These are phyloP conservation scores for Pseudoscleropodium purum DNA, from an alignment of 225 moss, liverwort and hornwort species.

Conservation along the genomic window DNA sequence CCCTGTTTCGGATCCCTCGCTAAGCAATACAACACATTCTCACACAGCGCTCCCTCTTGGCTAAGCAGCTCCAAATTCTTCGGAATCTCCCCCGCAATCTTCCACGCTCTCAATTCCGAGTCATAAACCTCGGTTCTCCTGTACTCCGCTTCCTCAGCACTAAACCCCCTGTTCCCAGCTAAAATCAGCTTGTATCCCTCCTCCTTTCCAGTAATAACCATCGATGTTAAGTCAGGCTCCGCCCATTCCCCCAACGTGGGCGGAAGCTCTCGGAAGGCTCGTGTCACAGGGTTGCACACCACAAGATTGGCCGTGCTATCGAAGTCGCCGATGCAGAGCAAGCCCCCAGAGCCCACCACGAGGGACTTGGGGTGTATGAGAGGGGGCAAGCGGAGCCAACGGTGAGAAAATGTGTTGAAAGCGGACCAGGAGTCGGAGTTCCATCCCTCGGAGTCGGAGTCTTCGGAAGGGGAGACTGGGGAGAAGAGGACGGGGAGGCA, in stretches of 20 bases:
- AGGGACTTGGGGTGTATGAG: constrained; percentile 13
- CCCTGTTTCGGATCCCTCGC: constrained; percentile 9
- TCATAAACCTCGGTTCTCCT: constrained; percentile 20
- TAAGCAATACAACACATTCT: constrained; percentile 10
- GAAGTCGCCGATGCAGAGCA: constrained; percentile 32
- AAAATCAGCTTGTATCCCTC: constrained; percentile 7
- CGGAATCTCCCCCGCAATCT: background rate
- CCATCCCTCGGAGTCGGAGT: background rate
- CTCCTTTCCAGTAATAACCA: constrained; percentile 7
- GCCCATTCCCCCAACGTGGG: background rate
- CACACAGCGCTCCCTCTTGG: constrained; percentile 34
- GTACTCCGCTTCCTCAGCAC: background rate
- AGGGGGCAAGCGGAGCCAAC: constrained; percentile 21
- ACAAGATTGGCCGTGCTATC: constrained; percentile 16
- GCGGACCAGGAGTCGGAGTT: constrained; percentile 28
- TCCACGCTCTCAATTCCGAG: background rate
- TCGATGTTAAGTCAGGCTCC: constrained; percentile 25
- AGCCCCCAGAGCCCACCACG: constrained; percentile 26
- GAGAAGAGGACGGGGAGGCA: constrained; percentile 31
- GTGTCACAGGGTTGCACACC: constrained; percentile 32
- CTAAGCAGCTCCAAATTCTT: constrained; percentile 24
- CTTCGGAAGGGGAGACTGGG: background rate
- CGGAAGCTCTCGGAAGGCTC: constrained; percentile 14
- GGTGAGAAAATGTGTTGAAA: background rate
- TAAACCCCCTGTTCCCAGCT: constrained; percentile 11